Evolutionary conservation across 805 yeast genomes (phyloP).

Genomic region (Cyberlindnera mycetangii): DNA sequence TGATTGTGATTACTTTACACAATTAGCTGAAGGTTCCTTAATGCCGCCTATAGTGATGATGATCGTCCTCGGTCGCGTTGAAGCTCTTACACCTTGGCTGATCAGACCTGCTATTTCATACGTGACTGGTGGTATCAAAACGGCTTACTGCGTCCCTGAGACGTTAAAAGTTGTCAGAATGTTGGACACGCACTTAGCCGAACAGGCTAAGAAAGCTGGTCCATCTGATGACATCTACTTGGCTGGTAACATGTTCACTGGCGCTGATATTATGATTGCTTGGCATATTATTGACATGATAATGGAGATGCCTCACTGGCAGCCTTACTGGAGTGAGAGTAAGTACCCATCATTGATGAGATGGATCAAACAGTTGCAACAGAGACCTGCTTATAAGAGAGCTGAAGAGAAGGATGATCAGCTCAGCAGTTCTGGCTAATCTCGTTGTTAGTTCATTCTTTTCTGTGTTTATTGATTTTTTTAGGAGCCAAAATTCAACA

Average conservation of each 20-base stretch:
- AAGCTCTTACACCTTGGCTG: constrained; percentile 43
- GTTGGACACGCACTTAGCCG: constrained; percentile 32
- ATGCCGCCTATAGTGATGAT: constrained; percentile 43
- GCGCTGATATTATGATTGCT: constrained; percentile 49
- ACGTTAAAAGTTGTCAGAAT: constrained; percentile 36
- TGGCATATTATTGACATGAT: constrained; percentile 34
- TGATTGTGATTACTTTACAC: constrained; percentile 46
- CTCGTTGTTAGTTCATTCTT: no score
- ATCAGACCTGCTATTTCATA: constrained; percentile 40
- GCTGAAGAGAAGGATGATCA: no score
- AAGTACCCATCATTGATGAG: constrained; percentile 2
- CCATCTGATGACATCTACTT: constrained; percentile 30
- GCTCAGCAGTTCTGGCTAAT: no score
- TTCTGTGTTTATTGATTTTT: no score
- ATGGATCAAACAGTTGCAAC: background rate
- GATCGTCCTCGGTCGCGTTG: constrained; percentile 18
- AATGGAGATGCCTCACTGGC: constrained; percentile 17
- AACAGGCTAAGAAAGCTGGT: background rate
- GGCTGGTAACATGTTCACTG: constrained; percentile 47
- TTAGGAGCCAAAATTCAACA: background rate
- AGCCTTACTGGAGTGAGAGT: background rate
- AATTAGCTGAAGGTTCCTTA: constrained; percentile 58
- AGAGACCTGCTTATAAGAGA: constrained; percentile 4
- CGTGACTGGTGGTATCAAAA: constrained; percentile 44
- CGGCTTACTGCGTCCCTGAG: constrained; percentile 47